These are phyloP conservation scores for Saposhnikovia divaricata DNA, from an alignment of 129 eudicot genomes.

Conservation along the genomic window DNA sequence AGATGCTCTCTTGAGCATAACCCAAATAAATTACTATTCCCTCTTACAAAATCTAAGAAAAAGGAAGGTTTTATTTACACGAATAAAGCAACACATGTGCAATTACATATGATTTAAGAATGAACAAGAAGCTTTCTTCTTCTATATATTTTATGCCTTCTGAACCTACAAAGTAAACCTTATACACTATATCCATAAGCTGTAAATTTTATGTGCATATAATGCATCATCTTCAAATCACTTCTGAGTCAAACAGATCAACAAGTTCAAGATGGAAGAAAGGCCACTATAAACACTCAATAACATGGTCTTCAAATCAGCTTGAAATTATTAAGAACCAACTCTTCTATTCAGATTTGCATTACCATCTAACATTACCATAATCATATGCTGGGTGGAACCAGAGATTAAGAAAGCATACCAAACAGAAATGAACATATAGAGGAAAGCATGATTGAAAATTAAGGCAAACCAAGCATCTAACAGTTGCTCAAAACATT, in stretches of 20 bases:
- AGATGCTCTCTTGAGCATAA: neutral
- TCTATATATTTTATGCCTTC: neutral
- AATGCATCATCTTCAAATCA: too few relatives aligned
- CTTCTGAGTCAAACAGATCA: neutral
- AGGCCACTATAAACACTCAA: neutral
- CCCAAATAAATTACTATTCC: neutral
- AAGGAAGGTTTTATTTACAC: neutral
- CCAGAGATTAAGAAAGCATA: neutral
- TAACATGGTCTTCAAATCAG: neutral
- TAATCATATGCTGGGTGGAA: neutral
- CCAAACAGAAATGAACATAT: neutral
- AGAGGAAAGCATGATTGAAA: neutral
- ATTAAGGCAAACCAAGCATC: neutral
- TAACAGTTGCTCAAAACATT: neutral
- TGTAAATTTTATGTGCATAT: neutral
- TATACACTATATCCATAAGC: neutral
- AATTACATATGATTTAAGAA: neutral
- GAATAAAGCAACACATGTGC: neutral
- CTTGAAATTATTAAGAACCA: neutral
- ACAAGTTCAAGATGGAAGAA: neutral
- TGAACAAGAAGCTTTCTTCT: neutral
- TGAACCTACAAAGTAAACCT: neutral
- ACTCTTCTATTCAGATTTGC: neutral
- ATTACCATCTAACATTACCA: neutral
- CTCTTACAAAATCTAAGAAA: neutral